phyloP scores from a whole-genome alignment of 2,329 filamentous ascomycete species.

The Pyricularia grisea region DNA sequence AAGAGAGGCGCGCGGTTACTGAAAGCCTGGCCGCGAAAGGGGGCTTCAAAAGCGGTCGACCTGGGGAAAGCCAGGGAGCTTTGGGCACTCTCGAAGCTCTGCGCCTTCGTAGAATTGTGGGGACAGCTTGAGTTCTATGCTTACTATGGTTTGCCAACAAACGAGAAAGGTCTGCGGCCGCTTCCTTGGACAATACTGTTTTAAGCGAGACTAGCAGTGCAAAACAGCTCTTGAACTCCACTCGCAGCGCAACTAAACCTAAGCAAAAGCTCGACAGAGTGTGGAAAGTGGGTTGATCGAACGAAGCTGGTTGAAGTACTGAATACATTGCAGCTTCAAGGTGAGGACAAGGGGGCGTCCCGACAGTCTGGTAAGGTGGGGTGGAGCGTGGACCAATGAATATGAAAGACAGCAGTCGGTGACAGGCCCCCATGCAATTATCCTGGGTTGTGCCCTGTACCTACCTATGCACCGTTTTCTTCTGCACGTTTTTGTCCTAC shows the following conservation, averaged over 20 bases:
- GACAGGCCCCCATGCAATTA: not conserved
- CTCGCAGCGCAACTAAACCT: not conserved
- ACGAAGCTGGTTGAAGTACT: not conserved
- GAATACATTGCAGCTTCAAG: not conserved
- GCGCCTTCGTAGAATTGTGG: not conserved
- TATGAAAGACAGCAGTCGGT: not conserved
- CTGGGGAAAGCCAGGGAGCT: not conserved
- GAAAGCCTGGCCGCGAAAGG: not conserved
- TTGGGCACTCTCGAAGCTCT: not conserved
- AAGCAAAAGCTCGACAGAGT: not conserved
- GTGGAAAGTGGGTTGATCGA: not conserved
- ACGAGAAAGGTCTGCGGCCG: not conserved
- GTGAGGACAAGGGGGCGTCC: not conserved
- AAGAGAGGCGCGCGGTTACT: not conserved
- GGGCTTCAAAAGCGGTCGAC: not conserved
- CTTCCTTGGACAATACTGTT: not conserved
- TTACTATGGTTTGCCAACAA: not conserved
- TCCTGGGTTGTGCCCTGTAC: not conserved
- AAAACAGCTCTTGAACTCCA: not conserved
- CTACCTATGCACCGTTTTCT: not conserved
- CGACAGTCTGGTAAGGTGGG: not conserved
- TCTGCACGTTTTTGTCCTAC: not conserved
- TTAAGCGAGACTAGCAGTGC: not conserved
- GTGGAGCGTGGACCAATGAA: not conserved
- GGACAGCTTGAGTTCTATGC: not conserved